Evolutionary conservation across 768 basidiomycete genomes (phyloP).

Genomic region (Phylloporus rhodoxanthus): DNA sequence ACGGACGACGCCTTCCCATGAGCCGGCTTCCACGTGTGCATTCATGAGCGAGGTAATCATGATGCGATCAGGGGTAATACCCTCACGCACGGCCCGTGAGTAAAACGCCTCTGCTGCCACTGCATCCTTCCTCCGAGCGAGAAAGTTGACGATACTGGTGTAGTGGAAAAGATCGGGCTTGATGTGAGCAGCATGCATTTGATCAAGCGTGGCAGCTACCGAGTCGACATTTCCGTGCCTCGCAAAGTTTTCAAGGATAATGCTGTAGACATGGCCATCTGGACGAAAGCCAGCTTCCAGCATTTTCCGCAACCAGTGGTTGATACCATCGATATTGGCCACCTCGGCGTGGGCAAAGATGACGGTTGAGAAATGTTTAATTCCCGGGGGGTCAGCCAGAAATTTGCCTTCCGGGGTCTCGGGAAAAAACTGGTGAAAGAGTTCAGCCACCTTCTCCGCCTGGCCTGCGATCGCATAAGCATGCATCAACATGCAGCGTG

Average conservation of each 20-base stretch:
- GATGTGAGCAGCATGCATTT: slow-evolving; percentile 53
- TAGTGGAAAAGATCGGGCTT: slow-evolving; percentile 50
- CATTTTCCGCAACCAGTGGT: slow-evolving; percentile 52
- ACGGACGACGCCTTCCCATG: slow-evolving; percentile 70
- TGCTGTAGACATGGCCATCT: slow-evolving; percentile 51
- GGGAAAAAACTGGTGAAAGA: slow-evolving; percentile 57
- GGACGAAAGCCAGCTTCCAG: slow-evolving; percentile 44
- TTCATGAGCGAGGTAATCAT: slow-evolving; percentile 75
- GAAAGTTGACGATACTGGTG: slow-evolving; percentile 60
- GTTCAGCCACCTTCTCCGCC: slow-evolving; percentile 35
- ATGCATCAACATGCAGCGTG: slow-evolving; percentile 48
- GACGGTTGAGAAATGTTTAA: slow-evolving; percentile 51
- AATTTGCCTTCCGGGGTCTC: slow-evolving; percentile 21
- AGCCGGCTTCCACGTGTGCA: slow-evolving; percentile 74
- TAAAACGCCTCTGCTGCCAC: slow-evolving; percentile 63
- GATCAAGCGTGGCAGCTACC: slow-evolving; percentile 44
- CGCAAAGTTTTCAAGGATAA: slow-evolving; percentile 55
- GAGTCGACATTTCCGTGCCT: slow-evolving; percentile 48
- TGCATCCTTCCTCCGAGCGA: slow-evolving; percentile 57
- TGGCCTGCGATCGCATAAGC: slow-evolving; percentile 46
- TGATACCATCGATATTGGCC: slow-evolving; percentile 44
- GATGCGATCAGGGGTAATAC: slow-evolving; percentile 53
- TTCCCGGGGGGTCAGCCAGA: slow-evolving; percentile 35
- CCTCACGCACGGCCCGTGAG: slow-evolving; percentile 55
- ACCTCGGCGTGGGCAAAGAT: slow-evolving; percentile 48